Percentiles rank a stretch among this genome's conserved stretches.
These are phyloP conservation scores for Epichloe gansuensis DNA, from an alignment of 2,329 filamentous ascomycete species.

Conservation along the genomic window DNA sequence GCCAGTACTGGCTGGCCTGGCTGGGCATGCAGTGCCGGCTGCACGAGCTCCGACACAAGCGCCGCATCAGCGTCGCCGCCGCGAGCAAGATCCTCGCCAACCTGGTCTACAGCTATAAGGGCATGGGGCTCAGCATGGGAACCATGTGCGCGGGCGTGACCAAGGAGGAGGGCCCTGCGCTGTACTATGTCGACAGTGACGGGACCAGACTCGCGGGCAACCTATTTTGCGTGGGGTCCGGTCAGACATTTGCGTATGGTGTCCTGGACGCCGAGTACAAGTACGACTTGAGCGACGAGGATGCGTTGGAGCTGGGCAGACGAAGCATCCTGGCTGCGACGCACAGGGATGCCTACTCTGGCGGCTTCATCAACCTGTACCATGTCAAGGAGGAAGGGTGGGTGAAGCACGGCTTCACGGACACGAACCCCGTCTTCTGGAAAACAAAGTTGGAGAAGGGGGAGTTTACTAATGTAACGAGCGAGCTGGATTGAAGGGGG, in stretches of 20 bases:
- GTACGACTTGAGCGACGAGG: conserved; percentile 77
- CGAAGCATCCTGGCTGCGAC: conserved; percentile 92
- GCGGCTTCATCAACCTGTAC: conserved; percentile 97
- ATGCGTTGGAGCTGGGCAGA: conserved; percentile 79
- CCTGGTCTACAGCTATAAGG: conserved; percentile 96
- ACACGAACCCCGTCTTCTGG: conserved; percentile 99
- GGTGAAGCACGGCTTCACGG: conserved; percentile 97
- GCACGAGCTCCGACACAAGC: conserved; percentile 98
- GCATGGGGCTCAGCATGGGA: conserved; percentile 96
- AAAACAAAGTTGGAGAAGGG: conserved; percentile 97
- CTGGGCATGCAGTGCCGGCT: conserved; percentile 98
- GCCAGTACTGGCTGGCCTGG: conserved; percentile 99
- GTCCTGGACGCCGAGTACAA: conserved; percentile 91
- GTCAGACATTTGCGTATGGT: conserved; percentile 97
- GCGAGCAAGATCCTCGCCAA: conserved; percentile 98
- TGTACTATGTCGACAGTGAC: conserved; percentile 96
- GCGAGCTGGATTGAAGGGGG: conserved; percentile 40
- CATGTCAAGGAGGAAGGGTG: conserved; percentile 98
- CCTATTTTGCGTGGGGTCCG: conserved; percentile 94
- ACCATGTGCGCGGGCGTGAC: conserved; percentile 99
- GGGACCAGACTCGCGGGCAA: conserved; percentile 87
- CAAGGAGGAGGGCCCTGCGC: conserved; percentile 84
- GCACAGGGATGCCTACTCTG: conserved; percentile 95
- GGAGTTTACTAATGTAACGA: conserved; percentile 93
- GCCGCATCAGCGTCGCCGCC: conserved; percentile 91